Base-by-base conservation (phyloP, 225 moss, liverwort and hornwort species). In the Pseudisothecium myosuroides region DNA sequence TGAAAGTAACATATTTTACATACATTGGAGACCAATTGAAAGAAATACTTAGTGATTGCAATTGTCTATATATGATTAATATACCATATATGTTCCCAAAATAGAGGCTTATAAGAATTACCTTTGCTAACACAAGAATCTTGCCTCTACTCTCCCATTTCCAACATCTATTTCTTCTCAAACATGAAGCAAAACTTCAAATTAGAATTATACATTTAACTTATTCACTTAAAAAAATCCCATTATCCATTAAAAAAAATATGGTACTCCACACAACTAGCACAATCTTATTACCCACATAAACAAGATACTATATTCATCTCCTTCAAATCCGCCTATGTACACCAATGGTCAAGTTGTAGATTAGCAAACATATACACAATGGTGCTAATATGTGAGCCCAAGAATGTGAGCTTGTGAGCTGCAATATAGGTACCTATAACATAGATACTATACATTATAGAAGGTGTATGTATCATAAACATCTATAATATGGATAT, bases 51-150 rank as follows among this genome's bases (percentile, higher is more conserved):
- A 10, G 16, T 37, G 2, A 37, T 78, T 3, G 0, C 0, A 2
- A 0, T 55, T 2, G 3, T 8, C 6, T 37, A 55, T 24, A n/a
- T 4, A 26, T 0, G 17, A n/a, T 56, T n/a, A 10, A 26, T 26
- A 23, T 77, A 77, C 36, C 7, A 76, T 34, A 36, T 22, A 36
- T 55, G 17, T 78, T 37, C 4, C 1, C 4, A 16, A 36, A 78
- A 23, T 0, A 2, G 7, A 55, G 7, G 55, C 17, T 37, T 17
- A 55, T 3, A 78, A 78, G 7, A 78, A 55, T 24, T 17, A 10
- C 0, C 7, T 6, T 3, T 37, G 0, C 16, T 16, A 78, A 24
- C 0, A 36, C 4, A 37, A 37, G 14, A 21, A 2, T 7, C 37
- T 54, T 54, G 24, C 15, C 2, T 24, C 2, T 2, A 37, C 7